Evolutionary conservation across 2,329 filamentous ascomycete species (phyloP).

Genomic region (Fusarium ambrosium): DNA sequence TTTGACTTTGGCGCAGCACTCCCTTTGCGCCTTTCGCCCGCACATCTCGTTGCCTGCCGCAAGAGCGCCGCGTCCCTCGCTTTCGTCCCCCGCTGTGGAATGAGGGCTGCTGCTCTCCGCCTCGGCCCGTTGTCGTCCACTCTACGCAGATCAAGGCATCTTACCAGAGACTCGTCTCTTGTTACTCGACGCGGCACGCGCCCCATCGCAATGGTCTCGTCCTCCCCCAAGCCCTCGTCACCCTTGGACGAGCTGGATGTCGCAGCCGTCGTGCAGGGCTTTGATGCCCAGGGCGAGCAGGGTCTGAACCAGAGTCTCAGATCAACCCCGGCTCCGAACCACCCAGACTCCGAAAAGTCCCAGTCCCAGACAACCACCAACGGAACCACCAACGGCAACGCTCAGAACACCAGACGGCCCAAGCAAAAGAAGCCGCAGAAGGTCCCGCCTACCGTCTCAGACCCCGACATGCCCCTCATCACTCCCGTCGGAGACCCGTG

Average conservation of each 20-base stretch:
- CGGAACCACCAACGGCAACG: slow-evolving; percentile 14
- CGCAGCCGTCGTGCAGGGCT: slow-evolving; percentile 32
- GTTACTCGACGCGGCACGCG: slow-evolving; percentile 21
- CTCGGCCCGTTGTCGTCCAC: slow-evolving; percentile 40
- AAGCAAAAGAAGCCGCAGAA: slow-evolving; percentile 34
- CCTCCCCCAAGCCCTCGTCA: slow-evolving; percentile 21
- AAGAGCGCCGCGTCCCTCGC: slow-evolving; percentile 14
- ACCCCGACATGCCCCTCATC: slow-evolving; percentile 45
- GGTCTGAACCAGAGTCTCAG: slow-evolving; percentile 12
- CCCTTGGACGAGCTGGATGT: slow-evolving; percentile 30
- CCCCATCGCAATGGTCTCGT: slow-evolving; percentile 39
- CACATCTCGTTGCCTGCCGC: slow-evolving; percentile 23
- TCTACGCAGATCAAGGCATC: slow-evolving; percentile 38
- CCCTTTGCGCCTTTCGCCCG: background rate
- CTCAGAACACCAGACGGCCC: slow-evolving; percentile 23
- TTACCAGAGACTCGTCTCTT: slow-evolving; percentile 30
- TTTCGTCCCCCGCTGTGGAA: slow-evolving; percentile 35
- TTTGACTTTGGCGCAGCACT: slow-evolving; percentile 4
- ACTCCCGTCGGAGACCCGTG: slow-evolving; percentile 56
- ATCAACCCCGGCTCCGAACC: slow-evolving; percentile 15
- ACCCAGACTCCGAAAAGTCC: slow-evolving; percentile 25
- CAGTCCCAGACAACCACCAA: slow-evolving; percentile 1
- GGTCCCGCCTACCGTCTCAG: slow-evolving; percentile 35
- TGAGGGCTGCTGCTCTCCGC: slow-evolving; percentile 46
- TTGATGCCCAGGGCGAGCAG: slow-evolving; percentile 34